phyloP scores from a whole-genome alignment of 345 rosid genomes.

The Clarkia xantiana region DNA sequence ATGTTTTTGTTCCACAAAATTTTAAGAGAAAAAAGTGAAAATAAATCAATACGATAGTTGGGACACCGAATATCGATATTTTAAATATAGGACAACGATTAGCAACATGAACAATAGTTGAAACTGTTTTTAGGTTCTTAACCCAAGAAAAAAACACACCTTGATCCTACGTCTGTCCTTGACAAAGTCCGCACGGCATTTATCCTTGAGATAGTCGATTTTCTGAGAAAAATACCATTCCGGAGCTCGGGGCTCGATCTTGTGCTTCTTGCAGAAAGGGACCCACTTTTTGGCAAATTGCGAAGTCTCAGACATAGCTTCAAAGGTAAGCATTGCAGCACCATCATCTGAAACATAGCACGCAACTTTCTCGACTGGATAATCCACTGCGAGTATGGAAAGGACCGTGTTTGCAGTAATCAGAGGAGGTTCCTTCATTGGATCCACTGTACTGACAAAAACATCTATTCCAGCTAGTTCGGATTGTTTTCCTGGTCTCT shows the following conservation, averaged over 20 bases:
- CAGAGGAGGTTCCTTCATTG: slow-evolving; percentile 55
- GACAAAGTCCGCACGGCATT: slow-evolving; percentile 43
- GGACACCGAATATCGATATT: too few relatives aligned
- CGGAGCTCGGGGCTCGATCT: slow-evolving; percentile 60
- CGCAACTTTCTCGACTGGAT: slow-evolving; percentile 55
- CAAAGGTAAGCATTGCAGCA: slow-evolving; percentile 59
- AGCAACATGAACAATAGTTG: too few relatives aligned
- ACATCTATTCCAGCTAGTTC: slow-evolving; percentile 29
- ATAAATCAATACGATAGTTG: too few relatives aligned
- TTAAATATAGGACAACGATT: too few relatives aligned
- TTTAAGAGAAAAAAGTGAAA: too few relatives aligned
- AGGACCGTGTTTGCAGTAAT: slow-evolving; percentile 56
- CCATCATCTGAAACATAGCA: slow-evolving; percentile 73
- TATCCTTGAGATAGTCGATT: slow-evolving; percentile 43
- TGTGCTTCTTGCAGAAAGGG: slow-evolving; percentile 51
- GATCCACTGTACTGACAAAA: slow-evolving; percentile 53
- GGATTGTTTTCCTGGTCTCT: slow-evolving; percentile 34
- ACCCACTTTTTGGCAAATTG: slow-evolving; percentile 68
- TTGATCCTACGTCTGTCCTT: slow-evolving; percentile 60
- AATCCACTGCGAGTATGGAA: slow-evolving; percentile 59
- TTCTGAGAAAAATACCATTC: slow-evolving; percentile 53
- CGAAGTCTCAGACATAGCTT: slow-evolving; percentile 51
- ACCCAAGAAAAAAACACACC: slow-evolving; percentile 24
- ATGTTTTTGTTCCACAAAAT: too few relatives aligned
- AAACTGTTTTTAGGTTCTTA: too few relatives aligned